Conservation (phyloP, 768 basidiomycete genomes). For the Suillus brevipes region DNA sequence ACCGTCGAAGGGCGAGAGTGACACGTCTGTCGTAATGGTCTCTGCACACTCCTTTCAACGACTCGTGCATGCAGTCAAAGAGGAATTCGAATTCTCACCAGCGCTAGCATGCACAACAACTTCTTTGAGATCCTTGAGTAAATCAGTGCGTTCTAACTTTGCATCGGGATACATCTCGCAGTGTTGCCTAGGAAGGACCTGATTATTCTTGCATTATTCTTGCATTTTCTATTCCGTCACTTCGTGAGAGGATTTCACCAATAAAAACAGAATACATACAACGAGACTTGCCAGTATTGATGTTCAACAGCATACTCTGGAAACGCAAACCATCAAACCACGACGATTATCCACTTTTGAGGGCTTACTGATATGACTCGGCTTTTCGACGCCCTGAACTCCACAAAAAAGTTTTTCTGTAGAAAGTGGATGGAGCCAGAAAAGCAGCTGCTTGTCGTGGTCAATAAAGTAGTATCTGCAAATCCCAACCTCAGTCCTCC, state of each 20-base stretch:
- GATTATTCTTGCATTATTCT: no score
- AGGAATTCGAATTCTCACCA: conserved; percentile 21
- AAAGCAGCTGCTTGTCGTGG: conserved; percentile 41
- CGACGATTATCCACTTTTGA: background rate
- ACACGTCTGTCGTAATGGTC: conserved; percentile 6
- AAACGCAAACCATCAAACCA: background rate
- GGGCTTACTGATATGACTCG: conserved; percentile 42
- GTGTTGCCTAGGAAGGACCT: conserved; percentile 9
- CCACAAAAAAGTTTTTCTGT: conserved; percentile 32
- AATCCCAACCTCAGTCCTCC: background rate
- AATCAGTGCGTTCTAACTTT: background rate
- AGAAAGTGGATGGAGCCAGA: conserved; percentile 46
- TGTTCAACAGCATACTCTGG: conserved; percentile 21
- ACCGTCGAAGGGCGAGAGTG: conserved; percentile 12
- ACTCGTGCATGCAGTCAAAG: background rate
- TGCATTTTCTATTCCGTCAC: background rate
- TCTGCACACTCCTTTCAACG: conserved; percentile 22
- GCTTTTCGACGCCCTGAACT: conserved; percentile 40
- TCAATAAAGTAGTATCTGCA: conserved; percentile 46
- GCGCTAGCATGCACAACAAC: conserved; percentile 14
- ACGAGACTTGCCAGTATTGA: conserved; percentile 24
- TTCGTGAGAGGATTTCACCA: background rate
- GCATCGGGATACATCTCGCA: conserved; percentile 9
- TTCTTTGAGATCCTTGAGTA: conserved; percentile 7
- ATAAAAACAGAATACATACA: background rate